These are phyloP conservation scores for Rhodotorula kratochvilovae DNA, from an alignment of 768 basidiomycete species.

Conservation along the genomic window DNA sequence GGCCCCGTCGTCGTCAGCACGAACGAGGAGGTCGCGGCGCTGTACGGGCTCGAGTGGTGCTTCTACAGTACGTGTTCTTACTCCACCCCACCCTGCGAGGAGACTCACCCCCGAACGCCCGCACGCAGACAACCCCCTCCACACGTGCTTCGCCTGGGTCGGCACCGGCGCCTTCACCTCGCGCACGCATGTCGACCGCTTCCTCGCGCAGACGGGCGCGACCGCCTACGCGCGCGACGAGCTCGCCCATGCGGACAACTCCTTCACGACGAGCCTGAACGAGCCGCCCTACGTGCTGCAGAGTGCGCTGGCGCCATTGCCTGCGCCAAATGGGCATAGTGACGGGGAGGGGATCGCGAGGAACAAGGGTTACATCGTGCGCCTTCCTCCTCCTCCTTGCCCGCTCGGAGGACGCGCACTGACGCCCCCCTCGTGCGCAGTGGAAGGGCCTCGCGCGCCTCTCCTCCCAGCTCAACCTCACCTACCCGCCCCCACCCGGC, in stretches of 20 bases:
- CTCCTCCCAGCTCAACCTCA: background rate
- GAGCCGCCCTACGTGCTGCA: constrained; percentile 29
- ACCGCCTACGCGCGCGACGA: constrained; percentile 18
- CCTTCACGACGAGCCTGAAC: constrained; percentile 39
- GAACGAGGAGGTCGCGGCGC: constrained; percentile 22
- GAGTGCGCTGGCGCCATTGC: constrained; percentile 18
- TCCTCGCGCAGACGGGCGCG: constrained; percentile 15
- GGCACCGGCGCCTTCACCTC: constrained; percentile 40
- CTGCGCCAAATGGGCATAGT: constrained; percentile 19
- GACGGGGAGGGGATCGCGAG: constrained; percentile 26
- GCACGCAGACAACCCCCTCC: constrained; percentile 25
- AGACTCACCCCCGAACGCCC: too few relatives aligned
- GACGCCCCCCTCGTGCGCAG: background rate
- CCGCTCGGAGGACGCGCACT: background rate
- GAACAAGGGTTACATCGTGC: constrained; percentile 40
- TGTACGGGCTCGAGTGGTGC: constrained; percentile 41
- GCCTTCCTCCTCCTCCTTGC: background rate
- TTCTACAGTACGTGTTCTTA: constrained; percentile 37
- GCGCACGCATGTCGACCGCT: constrained; percentile 16
- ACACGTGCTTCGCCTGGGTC: constrained; percentile 42
- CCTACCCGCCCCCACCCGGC: background rate
- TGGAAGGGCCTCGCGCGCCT: constrained; percentile 26
- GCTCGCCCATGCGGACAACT: constrained; percentile 39
- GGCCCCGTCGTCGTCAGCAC: constrained; percentile 34
- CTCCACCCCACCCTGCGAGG: too few relatives aligned